Base-by-base conservation (phyloP, 345 rosid genomes). In the Salix caprea region DNA sequence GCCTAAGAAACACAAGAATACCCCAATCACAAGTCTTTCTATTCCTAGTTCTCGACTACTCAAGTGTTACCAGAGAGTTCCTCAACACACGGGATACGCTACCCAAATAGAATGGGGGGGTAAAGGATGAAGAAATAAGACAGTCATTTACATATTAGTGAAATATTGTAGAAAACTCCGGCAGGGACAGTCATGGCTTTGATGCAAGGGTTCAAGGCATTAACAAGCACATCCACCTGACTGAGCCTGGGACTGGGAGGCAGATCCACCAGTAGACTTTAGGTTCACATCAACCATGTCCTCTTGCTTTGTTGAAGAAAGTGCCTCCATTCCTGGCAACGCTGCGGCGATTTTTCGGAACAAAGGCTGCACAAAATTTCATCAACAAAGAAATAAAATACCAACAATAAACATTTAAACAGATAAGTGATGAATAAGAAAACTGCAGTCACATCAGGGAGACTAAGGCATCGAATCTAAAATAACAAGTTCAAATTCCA, bases 221-320 rank as follows among this genome's bases (percentile, higher is more conserved):
- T 32, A 76, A 76, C 79, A 76, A 34, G 79, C 67, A 42, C 79
- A 77, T n/a, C 74, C 79, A 62, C 74, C 79, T 11, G 74, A 61
- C 61, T 61, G 79, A 18, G 79, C 16, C 67, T 69, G 70, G 32
- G 74, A 44, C 44, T 77, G 74, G 14, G 74, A 68, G 58, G 79
- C 62, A 61, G 60, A 5, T 62, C 70, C 70, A 46, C 62, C 16
- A 32, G 70, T 21, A 62, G 79, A 56, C 64, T 70, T 77, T 56
- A 77, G 62, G 46, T 77, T 70, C 79, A 77, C 79, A 62, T 77
- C 79, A 77, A 77, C 79, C 74, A 77, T 77, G 61, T 77, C 79
- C 36, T 77, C 79, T 70, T 77, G 79, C 52, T 77, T 77, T 42
- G 79, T 42, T 34, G 79, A 77, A 42, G 79, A 77, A 32, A 77